phyloP scores from a whole-genome alignment of 2,329 filamentous ascomycete genomes.

The Volutella citrinella region DNA sequence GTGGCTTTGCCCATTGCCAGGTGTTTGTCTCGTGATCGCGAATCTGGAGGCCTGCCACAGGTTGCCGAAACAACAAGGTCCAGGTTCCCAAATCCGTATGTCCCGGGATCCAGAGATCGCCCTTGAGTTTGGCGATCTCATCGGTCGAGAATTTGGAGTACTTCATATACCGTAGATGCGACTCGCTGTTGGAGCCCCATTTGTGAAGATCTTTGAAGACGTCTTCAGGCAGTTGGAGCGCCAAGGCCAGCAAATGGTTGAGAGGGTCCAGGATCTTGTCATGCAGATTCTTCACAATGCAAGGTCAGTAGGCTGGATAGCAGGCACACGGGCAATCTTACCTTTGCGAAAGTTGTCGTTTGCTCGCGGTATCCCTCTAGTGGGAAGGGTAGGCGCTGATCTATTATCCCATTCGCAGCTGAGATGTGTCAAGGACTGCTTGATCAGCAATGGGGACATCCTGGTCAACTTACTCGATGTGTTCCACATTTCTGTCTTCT shows the following conservation, averaged over 20 bases:
- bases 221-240: conserved; percentile 59
- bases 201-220: conserved; percentile 50
- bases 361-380: no score
- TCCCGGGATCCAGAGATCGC: conserved; percentile 42
- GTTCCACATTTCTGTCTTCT: conserved; percentile 38
- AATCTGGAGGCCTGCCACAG: conserved; percentile 56
- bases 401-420: no score
- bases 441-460: no score
- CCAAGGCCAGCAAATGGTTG: conserved; percentile 57
- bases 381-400: no score
- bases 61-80: conserved; percentile 57
- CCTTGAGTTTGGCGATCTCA: conserved; percentile 42
- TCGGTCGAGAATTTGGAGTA: conserved; percentile 48
- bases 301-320: no score
- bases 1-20: conserved; percentile 50
- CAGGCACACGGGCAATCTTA: no score
- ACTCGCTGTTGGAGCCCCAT: conserved; percentile 57
- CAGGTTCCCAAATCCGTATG: conserved; percentile 57
- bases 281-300: conserved; percentile 47
- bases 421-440: no score
- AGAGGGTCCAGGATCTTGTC: conserved; percentile 55
- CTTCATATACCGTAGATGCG: conserved; percentile 62
- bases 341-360: no score
- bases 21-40: conserved; percentile 40
- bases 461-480: conserved; percentile 31